Base-by-base conservation (phyloP, 441 rosid species). In the Pelargonium fulgidum region DNA sequence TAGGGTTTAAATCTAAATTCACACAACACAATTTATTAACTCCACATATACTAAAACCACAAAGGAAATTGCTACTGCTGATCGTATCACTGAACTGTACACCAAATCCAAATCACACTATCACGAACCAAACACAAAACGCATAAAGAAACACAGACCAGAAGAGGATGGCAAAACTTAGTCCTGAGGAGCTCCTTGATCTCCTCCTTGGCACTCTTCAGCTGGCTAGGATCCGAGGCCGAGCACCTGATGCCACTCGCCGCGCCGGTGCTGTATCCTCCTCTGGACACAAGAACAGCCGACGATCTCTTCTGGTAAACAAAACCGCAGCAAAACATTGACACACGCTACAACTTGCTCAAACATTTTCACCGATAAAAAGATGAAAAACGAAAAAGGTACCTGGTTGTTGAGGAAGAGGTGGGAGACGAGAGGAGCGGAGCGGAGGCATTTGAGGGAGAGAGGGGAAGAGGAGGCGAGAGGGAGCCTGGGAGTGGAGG, bases 121-220 rank as follows among this genome's bases (percentile, higher is more conserved):
- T 5, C 7, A 19, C 14, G 7, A 6, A 7, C 14, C 8, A 20
- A 24, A 68, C 29, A 66, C 44, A 14, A 24, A 36, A 3, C 56
- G 26, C 42, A 66, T 8, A 64, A 6, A 61, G 64, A 70, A 5
- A 22, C 12, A 42, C 45, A 44, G 74, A 90, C 98, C 85, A 90
- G 67, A 77, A 93, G 83, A 33, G 97, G 98, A 85, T 93, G 96
- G 54, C 94, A 86, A 69, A 82, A 89, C 72, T 78, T 89, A 39
- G 87, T 77, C 24, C 81, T 85, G 12, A 93, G 93, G 65, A 90
- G 85, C 73, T 87, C 81, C 82, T 84, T 86, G 77, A 93, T 89
- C 54, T 93, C 98, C 76, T 93, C 96, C 75, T 80, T 90, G 11
- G 97, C 98, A 39, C 85, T 85, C 87, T 78, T 85, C 84, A 93